A percentile compares a stretch with the other conserved stretches of the same genome.
Conservation (phyloP, 257 asterid species). For the Jaltomata sinuosa region DNA sequence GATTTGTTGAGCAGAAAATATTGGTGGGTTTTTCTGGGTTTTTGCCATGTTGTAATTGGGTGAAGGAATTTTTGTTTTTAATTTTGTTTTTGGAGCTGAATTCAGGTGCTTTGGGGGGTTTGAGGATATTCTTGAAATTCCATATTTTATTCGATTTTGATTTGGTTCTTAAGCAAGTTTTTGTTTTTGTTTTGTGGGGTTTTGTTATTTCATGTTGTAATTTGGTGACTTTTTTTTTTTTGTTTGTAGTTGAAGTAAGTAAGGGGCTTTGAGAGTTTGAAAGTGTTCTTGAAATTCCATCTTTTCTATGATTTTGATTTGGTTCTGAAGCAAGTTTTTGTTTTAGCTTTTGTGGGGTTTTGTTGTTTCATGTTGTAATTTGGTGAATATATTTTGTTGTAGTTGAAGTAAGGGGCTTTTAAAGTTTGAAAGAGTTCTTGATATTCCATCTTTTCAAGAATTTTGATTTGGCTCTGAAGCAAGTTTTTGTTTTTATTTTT, state of each 20-base stretch:
- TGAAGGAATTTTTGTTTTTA: background rate
- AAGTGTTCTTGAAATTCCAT: background rate
- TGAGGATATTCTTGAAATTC: background rate
- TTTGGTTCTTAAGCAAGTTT: background rate
- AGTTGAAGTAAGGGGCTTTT: background rate
- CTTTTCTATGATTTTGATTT: background rate
- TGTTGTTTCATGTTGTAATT: background rate
- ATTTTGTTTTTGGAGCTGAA: background rate
- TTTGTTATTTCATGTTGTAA: too few species aligned
- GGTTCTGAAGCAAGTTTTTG: background rate
- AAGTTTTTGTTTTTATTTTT: background rate
- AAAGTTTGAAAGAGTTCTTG: background rate
- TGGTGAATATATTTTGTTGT: background rate
- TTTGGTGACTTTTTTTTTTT: background rate
- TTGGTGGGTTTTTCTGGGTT: background rate
- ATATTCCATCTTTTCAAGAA: background rate
- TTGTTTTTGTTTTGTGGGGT: too few species aligned
- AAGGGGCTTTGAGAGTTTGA: background rate
- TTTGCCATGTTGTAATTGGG: background rate
- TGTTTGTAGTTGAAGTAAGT: background rate
- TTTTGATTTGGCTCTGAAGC: background rate
- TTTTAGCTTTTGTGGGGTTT: background rate
- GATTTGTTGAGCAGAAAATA: conserved; percentile 2
- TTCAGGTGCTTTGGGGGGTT: background rate
- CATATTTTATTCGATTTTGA: background rate